Conservation (phyloP, 768 basidiomycete species). For the Suillus subaureus region DNA sequence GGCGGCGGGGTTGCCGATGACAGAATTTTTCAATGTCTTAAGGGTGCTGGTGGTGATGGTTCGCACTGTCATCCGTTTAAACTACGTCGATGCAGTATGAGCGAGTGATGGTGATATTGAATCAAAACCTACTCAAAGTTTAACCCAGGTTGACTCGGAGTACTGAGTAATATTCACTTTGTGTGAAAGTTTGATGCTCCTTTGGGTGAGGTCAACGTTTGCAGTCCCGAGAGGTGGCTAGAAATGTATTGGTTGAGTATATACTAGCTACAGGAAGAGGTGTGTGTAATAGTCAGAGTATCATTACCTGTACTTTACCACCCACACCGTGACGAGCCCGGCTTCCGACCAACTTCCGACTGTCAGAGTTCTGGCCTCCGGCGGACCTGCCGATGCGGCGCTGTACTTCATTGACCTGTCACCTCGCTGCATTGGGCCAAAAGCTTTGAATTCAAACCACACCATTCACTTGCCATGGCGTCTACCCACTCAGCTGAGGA, state of each 20-base stretch:
- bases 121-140: background rate
- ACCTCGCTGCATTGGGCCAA: too few species aligned
- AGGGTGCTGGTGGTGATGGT: slow-evolving; percentile 38
- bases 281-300: too few species aligned
- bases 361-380: background rate
- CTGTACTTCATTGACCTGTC: background rate
- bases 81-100: background rate
- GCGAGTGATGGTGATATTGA: background rate
- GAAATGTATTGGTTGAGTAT: too few species aligned
- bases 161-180: background rate
- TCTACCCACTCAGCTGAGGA: background rate
- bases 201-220: too few species aligned
- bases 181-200: too few species aligned
- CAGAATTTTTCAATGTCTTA: slow-evolving; percentile 72
- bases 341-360: slow-evolving; percentile 6
- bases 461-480: background rate
- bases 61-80: slow-evolving; percentile 31
- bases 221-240: too few species aligned
- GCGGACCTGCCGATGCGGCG: background rate
- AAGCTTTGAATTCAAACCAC: background rate
- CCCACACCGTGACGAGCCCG: too few species aligned
- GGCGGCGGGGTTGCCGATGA: slow-evolving; percentile 79
- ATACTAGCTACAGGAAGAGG: too few species aligned
- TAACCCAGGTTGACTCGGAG: background rate
- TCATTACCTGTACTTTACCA: too few species aligned